Conservation (phyloP, 352 stramenopile genomes). For the Globisporangium parvum region DNA sequence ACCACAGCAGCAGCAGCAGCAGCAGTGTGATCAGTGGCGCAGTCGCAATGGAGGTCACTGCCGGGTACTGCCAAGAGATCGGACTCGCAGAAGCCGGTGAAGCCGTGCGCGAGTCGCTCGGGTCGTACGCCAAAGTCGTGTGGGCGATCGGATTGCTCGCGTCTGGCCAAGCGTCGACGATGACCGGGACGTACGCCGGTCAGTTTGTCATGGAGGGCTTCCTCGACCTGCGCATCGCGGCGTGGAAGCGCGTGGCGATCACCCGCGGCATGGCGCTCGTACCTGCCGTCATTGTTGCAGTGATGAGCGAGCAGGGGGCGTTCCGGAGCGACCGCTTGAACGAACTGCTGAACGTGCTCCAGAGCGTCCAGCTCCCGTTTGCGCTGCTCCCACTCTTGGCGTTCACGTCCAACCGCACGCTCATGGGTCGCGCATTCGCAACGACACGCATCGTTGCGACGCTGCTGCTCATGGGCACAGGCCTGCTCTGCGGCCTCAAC, state of each 20-base stretch:
- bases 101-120: conserved; percentile 57
- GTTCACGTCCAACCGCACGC: conserved; percentile 47
- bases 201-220: conserved; percentile 95
- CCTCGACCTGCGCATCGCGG: conserved; percentile 71
- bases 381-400: conserved; percentile 75
- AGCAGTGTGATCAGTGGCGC: background rate
- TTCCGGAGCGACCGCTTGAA: conserved; percentile 67
- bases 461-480: conserved; percentile 31
- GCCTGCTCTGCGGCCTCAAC: conserved; percentile 53
- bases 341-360: conserved; percentile 81
- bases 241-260: conserved; percentile 81
- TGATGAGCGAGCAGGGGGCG: conserved; percentile 46
- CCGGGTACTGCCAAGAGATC: conserved; percentile 77
- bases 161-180: conserved; percentile 86
- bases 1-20: background rate
- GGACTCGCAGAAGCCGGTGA: conserved; percentile 63
- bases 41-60: conserved; percentile 13
- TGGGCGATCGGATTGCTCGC: conserved; percentile 90
- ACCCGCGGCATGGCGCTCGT: conserved; percentile 84
- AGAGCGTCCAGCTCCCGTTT: conserved; percentile 86
- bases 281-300: conserved; percentile 66
- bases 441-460: conserved; percentile 27
- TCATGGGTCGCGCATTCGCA: conserved; percentile 66
- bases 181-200: conserved; percentile 92
- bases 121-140: conserved; percentile 54